Percentiles rank a stretch among this genome's conserved stretches.
Evolutionary conservation across 1,284 basidiomycete genomes (phyloP).

Genomic region (Pyrrhoderma lamaoense): DNA sequence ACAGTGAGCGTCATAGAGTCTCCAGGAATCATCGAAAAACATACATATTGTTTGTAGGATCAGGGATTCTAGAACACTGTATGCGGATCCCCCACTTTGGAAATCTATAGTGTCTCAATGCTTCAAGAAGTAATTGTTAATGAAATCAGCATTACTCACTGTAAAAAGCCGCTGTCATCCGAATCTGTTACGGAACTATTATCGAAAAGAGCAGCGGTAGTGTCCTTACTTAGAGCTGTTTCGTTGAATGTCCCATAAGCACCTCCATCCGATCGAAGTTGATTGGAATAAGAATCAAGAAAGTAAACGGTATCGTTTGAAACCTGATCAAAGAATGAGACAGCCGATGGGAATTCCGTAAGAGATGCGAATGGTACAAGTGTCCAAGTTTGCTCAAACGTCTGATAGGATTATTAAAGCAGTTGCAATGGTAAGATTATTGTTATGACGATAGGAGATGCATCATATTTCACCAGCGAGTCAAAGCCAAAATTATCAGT

Average conservation of each 20-base stretch:
- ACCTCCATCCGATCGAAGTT: conserved; percentile 29
- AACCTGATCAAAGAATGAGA: conserved; percentile 26
- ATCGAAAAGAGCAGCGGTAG: no score
- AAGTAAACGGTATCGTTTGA: conserved; percentile 31
- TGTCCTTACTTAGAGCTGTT: conserved; percentile 13
- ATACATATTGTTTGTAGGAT: conserved; percentile 28
- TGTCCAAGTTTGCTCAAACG: conserved; percentile 31
- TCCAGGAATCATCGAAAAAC: conserved; percentile 5
- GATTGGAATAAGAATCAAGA: conserved; percentile 28
- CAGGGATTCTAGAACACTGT: conserved; percentile 30
- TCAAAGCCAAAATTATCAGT: no score
- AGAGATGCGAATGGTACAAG: conserved; percentile 28
- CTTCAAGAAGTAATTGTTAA: no score
- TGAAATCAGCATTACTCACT: no score
- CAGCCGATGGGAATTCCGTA: conserved; percentile 23
- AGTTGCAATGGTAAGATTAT: conserved; percentile 4
- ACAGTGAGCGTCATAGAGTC: no score
- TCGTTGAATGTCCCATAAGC: conserved; percentile 33
- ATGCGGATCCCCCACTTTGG: conserved; percentile 34
- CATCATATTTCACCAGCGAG: no score
- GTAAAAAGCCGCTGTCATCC: no score
- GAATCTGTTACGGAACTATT: no score
- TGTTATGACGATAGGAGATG: neutral
- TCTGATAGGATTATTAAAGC: no score
- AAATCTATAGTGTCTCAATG: no score